phyloP scores from a whole-genome alignment of 257 asterid genomes.

The Dorcoceras hygrometricum region DNA sequence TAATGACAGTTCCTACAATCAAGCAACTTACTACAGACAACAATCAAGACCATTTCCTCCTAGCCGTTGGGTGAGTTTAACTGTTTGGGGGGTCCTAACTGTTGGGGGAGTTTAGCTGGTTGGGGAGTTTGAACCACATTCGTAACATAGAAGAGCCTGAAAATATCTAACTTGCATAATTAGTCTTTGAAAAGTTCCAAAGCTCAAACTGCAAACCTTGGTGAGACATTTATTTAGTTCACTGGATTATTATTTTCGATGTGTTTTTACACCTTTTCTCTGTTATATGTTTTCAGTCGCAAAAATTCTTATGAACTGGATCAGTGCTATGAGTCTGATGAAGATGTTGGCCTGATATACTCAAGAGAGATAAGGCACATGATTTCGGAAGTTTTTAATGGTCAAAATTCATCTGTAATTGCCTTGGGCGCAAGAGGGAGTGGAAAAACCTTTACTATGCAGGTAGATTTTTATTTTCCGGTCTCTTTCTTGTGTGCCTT shows the following conservation, averaged over 20 bases:
- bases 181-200: too few species aligned
- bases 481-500: background rate
- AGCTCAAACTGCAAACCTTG: too few species aligned
- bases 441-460: slow-evolving; percentile 69
- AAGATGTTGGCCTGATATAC: slow-evolving; percentile 40
- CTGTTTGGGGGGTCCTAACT: too few species aligned
- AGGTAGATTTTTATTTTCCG: slow-evolving; percentile 37
- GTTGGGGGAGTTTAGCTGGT: too few species aligned
- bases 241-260: background rate
- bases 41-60: too few species aligned
- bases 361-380: slow-evolving; percentile 65
- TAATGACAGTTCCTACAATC: too few species aligned
- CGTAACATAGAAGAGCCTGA: too few species aligned
- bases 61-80: too few species aligned
- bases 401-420: slow-evolving; percentile 59
- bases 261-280: slow-evolving; percentile 17
- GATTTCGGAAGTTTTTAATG: slow-evolving; percentile 45
- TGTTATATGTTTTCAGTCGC: slow-evolving; percentile 31
- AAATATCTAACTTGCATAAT: too few species aligned
- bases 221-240: background rate
- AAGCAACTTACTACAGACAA: too few species aligned
- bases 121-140: too few species aligned
- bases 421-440: slow-evolving; percentile 90
- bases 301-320: slow-evolving; percentile 60
- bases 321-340: slow-evolving; percentile 56